phyloP scores from a whole-genome alignment of 106 monocot genomes.

The Acorus gramineus region DNA sequence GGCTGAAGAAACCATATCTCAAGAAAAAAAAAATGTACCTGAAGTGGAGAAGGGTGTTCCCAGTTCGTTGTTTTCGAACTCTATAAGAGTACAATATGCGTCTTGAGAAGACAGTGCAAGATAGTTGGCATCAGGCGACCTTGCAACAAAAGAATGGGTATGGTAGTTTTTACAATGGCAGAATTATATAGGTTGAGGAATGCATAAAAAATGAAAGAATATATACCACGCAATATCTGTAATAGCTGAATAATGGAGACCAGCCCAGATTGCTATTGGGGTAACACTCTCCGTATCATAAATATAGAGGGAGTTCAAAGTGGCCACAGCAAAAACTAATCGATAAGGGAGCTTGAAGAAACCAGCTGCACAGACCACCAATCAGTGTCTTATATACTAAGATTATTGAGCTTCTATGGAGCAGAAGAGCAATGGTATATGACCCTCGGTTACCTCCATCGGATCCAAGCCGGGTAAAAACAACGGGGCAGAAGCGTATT shows the following conservation, averaged over 20 bases:
- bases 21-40: constrained; percentile 32
- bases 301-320: constrained; percentile 77
- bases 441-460: constrained; percentile 34
- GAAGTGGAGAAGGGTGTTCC: constrained; percentile 34
- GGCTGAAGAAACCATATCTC: no score
- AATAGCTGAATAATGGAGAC: constrained; percentile 91
- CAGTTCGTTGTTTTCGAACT: constrained; percentile 82
- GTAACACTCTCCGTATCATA: constrained; percentile 77
- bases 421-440: not conserved
- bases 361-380: constrained; percentile 24
- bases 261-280: constrained; percentile 80
- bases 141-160: constrained; percentile 8
- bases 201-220: not conserved
- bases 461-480: constrained; percentile 57
- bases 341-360: constrained; percentile 85
- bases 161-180: not conserved
- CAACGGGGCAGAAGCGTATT: constrained; percentile 75
- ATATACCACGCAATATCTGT: constrained; percentile 91
- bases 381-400: constrained; percentile 1
- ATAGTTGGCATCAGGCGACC: constrained; percentile 79
- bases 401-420: not conserved
- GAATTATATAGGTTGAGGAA: not conserved
- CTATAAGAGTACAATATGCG: constrained; percentile 78
- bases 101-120: constrained; percentile 77
- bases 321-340: constrained; percentile 82